Evolutionary conservation across 1,284 basidiomycete genomes (phyloP).

Genomic region (Neotropicomus parvogracilis): DNA sequence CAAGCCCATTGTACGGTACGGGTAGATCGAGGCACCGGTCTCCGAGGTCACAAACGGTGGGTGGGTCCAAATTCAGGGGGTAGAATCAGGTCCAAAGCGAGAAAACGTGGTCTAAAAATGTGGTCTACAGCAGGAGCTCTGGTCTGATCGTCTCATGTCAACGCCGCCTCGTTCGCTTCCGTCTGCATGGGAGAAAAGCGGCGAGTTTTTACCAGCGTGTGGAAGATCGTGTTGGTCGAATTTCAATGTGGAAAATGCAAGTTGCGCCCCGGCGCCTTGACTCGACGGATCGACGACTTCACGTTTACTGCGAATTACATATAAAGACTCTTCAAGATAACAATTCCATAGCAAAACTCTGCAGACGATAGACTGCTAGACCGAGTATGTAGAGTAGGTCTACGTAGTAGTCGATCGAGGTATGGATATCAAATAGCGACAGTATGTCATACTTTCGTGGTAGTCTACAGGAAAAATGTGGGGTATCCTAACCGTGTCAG

Average conservation of each 20-base stretch:
- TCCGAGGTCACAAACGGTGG: too few species aligned
- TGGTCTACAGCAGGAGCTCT: not conserved
- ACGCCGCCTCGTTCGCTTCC: slow-evolving; percentile 4
- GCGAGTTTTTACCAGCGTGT: slow-evolving; percentile 5
- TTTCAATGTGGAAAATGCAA: too few species aligned
- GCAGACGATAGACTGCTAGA: slow-evolving; percentile 9
- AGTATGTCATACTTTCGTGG: not conserved
- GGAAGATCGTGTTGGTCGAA: not conserved
- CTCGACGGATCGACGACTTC: too few species aligned
- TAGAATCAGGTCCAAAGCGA: too few species aligned
- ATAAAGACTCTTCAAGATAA: too few species aligned
- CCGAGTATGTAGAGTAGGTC: slow-evolving; percentile 17
- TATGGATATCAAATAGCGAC: slow-evolving; percentile 6
- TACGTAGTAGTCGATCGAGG: slow-evolving; percentile 11
- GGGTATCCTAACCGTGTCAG: slow-evolving; percentile 8
- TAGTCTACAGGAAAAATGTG: slow-evolving; percentile 1
- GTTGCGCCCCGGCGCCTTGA: too few species aligned
- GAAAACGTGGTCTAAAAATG: too few species aligned
- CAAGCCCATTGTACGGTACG: too few species aligned
- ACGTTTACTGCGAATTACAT: too few species aligned
- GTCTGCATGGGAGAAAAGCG: slow-evolving; percentile 9
- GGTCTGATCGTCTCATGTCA: not conserved
- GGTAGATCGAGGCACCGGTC: too few species aligned
- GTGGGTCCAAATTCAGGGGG: too few species aligned
- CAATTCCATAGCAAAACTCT: too few species aligned